Base-by-base conservation (phyloP, 805 yeast genomes). In the Komagataella mondaviorum region DNA sequence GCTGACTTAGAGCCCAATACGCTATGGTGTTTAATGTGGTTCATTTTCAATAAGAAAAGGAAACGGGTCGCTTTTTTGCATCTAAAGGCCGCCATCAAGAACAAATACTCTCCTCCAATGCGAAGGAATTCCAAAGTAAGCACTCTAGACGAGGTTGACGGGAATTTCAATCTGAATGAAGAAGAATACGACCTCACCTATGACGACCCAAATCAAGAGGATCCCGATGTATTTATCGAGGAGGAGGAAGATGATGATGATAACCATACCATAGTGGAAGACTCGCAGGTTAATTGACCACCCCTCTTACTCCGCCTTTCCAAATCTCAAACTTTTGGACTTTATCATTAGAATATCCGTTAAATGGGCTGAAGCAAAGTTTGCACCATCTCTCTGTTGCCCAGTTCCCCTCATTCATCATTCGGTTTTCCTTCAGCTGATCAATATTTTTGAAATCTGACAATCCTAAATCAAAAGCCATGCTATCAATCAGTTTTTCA, bases 31-130 rank as follows among this genome's bases (percentile, higher is more conserved):
- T 71, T 83, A 62, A 87, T 88, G 76, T 91, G 95, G 84, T 93
- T 93, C 64, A 80, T 91, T 47, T 89, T 85, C 68, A 93, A 89
- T 69, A 91, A 88, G 67, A 85, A 87, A 61, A 79, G 85, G 68
- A 91, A 91, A 68, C 78, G 98, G 55, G 98, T 93, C 2, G 88
- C 95, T 1, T 91, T 85, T 63, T 64, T 93, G 16, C 86, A 87
- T 58, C 69, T 93, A 55, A 81, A 80, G 51, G 83, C 84, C 7
- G 57, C 51, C 62, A 62, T 60, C 24, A 56, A 58, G 50, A 59
- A 59, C 45, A 61, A 77, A 55, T 61, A 68, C 23, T 61, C 67
- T 44, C 59, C 70, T 45, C 63, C 71, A 45, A 69, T 71, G 51
- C 62, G 71, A 48, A 66, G 73, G 48, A 60, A 59, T 49, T 55